Conservation (phyloP, 805 yeast species). For the Lipomyces kockii region DNA sequence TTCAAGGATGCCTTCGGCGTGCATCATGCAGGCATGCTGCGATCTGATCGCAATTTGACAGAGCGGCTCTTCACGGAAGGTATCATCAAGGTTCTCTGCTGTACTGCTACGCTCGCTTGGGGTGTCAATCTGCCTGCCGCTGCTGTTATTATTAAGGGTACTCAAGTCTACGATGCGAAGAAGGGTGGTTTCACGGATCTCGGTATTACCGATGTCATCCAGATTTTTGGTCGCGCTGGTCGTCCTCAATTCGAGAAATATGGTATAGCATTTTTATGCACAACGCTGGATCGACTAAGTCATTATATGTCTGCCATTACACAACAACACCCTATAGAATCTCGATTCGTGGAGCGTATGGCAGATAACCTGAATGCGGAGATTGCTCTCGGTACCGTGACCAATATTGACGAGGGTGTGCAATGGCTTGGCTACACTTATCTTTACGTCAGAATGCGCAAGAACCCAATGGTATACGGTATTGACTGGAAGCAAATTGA, state of each 20-base stretch:
- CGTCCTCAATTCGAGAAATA: conserved; percentile 92
- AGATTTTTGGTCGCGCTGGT: conserved; percentile 99
- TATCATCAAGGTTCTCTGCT: conserved; percentile 83
- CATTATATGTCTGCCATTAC: conserved; percentile 87
- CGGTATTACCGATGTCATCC: conserved; percentile 95
- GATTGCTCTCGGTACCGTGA: conserved; percentile 91
- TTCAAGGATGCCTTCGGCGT: conserved; percentile 84
- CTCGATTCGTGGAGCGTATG: conserved; percentile 72
- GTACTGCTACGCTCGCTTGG: conserved; percentile 99
- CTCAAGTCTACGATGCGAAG: conserved; percentile 92
- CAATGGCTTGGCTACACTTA: conserved; percentile 99
- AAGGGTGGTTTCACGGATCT: conserved; percentile 93
- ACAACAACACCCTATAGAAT: conserved; percentile 96
- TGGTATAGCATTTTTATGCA: conserved; percentile 92
- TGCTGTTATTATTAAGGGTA: conserved; percentile 93
- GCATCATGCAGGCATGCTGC: conserved; percentile 96
- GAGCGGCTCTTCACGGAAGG: conserved; percentile 88
- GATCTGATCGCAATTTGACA: conserved; percentile 86
- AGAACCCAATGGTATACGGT: conserved; percentile 91
- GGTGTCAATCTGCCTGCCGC: conserved; percentile 99
- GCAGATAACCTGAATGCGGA: conserved; percentile 96
- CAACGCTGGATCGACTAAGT: conserved; percentile 78
- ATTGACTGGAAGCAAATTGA: conserved; percentile 83
- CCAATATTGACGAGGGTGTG: conserved; percentile 91
- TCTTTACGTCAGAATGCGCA: conserved; percentile 89